phyloP scores from a whole-genome alignment of 768 basidiomycete genomes.

The Chalciporus pseudorubinellus region DNA sequence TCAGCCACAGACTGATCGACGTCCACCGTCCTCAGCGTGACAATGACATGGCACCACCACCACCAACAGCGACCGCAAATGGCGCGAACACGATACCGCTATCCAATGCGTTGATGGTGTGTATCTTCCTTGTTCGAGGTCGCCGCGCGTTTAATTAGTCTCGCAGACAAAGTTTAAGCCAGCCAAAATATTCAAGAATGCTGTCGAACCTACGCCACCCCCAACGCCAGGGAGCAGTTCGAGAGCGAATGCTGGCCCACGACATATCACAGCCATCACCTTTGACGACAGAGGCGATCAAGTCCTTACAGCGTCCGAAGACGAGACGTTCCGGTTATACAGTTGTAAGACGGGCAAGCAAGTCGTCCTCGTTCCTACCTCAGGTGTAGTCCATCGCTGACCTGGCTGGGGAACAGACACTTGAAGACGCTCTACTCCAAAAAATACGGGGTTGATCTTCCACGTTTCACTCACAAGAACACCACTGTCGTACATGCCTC shows the following conservation, averaged over 20 bases:
- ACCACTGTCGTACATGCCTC: conserved; percentile 85
- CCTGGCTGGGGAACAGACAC: conserved; percentile 46
- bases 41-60: conserved; percentile 43
- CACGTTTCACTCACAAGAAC: conserved; percentile 91
- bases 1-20: conserved; percentile 40
- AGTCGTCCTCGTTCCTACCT: conserved; percentile 44
- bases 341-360: conserved; percentile 90
- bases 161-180: conserved; percentile 75
- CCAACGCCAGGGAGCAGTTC: conserved; percentile 42
- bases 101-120: conserved; percentile 53
- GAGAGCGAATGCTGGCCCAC: conserved; percentile 42
- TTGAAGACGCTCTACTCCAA: conserved; percentile 82
- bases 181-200: conserved; percentile 81
- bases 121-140: background rate
- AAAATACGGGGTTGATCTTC: conserved; percentile 95
- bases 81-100: conserved; percentile 41
- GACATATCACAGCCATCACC: conserved; percentile 82
- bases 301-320: conserved; percentile 84
- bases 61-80: conserved; percentile 35
- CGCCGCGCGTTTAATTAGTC: background rate
- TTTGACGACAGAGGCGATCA: conserved; percentile 92
- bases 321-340: conserved; percentile 89
- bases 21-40: conserved; percentile 19
- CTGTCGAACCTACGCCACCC: conserved; percentile 61
- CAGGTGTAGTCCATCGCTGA: conserved; percentile 26